Conservation (phyloP, 2,329 filamentous ascomycete species). For the Nannizziopsis arthrosporioides region DNA sequence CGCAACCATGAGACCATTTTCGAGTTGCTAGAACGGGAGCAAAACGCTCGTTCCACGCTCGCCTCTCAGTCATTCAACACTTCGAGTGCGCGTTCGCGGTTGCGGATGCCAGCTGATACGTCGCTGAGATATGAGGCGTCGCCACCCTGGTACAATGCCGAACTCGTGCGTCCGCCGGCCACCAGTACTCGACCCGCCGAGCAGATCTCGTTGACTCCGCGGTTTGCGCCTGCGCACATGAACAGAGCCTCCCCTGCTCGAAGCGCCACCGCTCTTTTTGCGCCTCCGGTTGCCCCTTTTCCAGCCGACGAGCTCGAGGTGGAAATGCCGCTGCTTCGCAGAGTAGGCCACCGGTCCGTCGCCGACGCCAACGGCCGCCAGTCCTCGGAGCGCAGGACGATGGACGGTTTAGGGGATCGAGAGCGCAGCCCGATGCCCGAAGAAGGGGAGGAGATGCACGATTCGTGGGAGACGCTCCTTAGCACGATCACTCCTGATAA, state of each 20-base stretch:
- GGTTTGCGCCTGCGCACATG: constrained; percentile 34
- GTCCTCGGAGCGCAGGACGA: constrained; percentile 17
- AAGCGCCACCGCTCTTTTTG: constrained; percentile 1
- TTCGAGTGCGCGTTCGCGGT: not conserved
- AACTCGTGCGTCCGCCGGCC: not conserved
- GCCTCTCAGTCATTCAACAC: too few relatives aligned
- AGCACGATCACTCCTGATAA: constrained; percentile 71
- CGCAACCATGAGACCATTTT: not conserved
- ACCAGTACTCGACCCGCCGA: constrained; percentile 9
- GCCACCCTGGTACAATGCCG: constrained; percentile 19
- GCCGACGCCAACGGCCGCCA: constrained; percentile 17
- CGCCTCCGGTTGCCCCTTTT: not conserved
- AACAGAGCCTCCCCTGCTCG: constrained; percentile 1
- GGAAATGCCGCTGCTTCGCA: constrained; percentile 22
- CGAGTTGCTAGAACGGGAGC: not conserved
- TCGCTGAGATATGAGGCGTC: constrained; percentile 23
- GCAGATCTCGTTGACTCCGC: constrained; percentile 27
- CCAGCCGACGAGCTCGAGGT: constrained; percentile 16
- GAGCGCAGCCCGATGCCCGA: constrained; percentile 61
- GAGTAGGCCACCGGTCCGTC: constrained; percentile 27
- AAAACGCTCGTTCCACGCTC: not conserved
- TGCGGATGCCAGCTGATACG: not conserved
- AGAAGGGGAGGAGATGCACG: constrained; percentile 38
- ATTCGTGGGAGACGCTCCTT: constrained; percentile 67
- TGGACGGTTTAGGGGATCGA: constrained; percentile 74